Conservation (phyloP, 805 yeast species). For the Yarrowia deformans region DNA sequence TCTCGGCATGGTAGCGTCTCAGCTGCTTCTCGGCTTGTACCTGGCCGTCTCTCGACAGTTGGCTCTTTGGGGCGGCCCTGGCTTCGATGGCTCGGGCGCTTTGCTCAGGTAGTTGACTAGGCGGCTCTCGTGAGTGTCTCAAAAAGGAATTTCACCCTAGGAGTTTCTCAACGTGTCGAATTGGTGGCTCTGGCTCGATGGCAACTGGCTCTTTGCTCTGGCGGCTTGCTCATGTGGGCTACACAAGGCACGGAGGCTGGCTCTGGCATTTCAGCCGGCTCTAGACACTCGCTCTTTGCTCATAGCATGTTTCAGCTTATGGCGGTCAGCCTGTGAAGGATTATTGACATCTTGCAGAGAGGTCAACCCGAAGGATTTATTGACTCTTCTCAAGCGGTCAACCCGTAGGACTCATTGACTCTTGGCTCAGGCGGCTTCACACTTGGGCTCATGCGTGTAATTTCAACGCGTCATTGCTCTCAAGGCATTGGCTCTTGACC, state of each 20-base stretch:
- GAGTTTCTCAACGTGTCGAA: constrained; percentile 8
- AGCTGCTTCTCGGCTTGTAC: constrained; percentile 19
- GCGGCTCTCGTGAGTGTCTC: constrained; percentile 31
- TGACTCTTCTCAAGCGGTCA: constrained; percentile 15
- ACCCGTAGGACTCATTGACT: constrained; percentile 12
- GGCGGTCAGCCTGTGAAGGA: constrained; percentile 24
- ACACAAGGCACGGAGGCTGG: constrained; percentile 30
- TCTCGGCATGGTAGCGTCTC: constrained; percentile 18
- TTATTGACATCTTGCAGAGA: not conserved
- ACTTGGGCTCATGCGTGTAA: constrained; percentile 16
- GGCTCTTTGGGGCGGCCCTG: constrained; percentile 31
- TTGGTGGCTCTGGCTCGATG: constrained; percentile 23
- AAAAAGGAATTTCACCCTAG: constrained; percentile 9
- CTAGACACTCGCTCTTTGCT: constrained; percentile 29
- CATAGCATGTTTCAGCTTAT: constrained; percentile 19
- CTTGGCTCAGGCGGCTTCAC: constrained; percentile 29
- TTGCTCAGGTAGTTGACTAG: constrained; percentile 23
- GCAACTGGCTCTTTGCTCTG: constrained; percentile 23
- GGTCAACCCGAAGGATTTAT: constrained; percentile 14
- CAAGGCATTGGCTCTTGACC: constrained; percentile 30
- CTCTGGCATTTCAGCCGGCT: constrained; percentile 32
- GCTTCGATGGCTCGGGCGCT: constrained; percentile 11
- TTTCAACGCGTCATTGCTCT: constrained; percentile 19
- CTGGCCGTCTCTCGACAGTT: constrained; percentile 24
- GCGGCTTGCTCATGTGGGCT: constrained; percentile 23